Base-by-base conservation (phyloP, 192 early-diverging fungal species). In the Backusella liffmaniae region DNA sequence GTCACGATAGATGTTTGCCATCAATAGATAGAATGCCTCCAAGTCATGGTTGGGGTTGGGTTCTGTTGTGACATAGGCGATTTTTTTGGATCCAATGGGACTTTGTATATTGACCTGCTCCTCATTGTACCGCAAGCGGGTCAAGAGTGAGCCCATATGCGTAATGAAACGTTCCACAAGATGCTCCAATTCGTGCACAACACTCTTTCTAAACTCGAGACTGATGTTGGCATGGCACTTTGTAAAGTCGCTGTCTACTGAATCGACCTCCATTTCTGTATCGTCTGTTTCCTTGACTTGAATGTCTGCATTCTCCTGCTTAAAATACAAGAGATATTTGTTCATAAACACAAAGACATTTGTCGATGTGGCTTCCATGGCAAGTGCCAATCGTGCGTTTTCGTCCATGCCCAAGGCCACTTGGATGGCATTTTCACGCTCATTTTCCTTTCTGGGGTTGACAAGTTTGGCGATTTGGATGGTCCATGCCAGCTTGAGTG, bases 1-100 rank as follows among this genome's bases (percentile, higher is more conserved):
- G 72, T 93, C 90, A 7, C 86, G 76, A 81, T 92, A 98, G 12
- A 97, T 80, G 10, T 88, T 79, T 2, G 91, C 87, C 6, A 98
- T 83, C 36, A 95, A 82, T 12, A 83, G 79, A 39, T 96, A 91
- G 18, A 99, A 86, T 0, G 89, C 82, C 73, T 94, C 92, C 0
- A 91, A 42, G 6, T 66, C 62, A 5, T 42, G 66, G 18, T 30
- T 41, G 8, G 34, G 42, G 12, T 37, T 56, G 9, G 18, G n/a
- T 4, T 73, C 35, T 5, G 35, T 65, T 15, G 35, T 62, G 5
- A 46, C 41, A 15, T 72, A 56, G 30, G 46, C 26, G 49, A 53
- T 59, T 21, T 44, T 21, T 0, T 73, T 49, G 9, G 41, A 72
- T 10, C 49, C 34, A 12, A 39, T 35, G 18, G 72, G 49, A 4